phyloP scores from a whole-genome alignment of 495 filamentous ascomycete genomes.

The Podospora comata region DNA sequence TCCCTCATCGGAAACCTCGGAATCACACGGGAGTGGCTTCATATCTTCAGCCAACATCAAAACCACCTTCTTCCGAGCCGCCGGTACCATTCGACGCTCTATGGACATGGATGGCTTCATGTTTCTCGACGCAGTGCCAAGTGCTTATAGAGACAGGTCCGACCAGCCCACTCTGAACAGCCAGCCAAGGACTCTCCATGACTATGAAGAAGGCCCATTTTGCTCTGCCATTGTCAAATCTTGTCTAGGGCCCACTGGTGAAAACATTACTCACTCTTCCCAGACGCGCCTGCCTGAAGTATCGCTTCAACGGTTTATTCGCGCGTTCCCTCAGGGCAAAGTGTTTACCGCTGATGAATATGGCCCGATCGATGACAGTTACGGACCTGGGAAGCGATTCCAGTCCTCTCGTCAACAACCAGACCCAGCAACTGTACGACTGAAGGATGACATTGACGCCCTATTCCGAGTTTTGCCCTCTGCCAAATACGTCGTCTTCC shows the following conservation, averaged over 20 bases:
- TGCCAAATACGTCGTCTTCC: constrained; percentile 53
- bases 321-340: constrained; percentile 39
- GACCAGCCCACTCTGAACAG: constrained; percentile 14
- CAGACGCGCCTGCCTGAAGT: constrained; percentile 33
- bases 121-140: constrained; percentile 47
- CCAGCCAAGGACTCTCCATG: neutral
- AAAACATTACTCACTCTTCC: constrained; percentile 13
- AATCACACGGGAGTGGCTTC: constrained; percentile 21
- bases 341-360: constrained; percentile 43
- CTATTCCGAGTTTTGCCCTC: constrained; percentile 36
- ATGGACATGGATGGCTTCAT: constrained; percentile 50
- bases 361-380: constrained; percentile 35
- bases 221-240: constrained; percentile 28
- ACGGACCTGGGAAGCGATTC: constrained; percentile 18
- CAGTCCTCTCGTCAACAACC: constrained; percentile 4
- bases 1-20: neutral
- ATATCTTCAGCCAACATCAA: constrained; percentile 36
- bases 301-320: constrained; percentile 37
- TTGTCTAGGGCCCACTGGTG: constrained; percentile 12
- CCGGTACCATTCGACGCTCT: constrained; percentile 45
- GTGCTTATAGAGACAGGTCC: constrained; percentile 23
- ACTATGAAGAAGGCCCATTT: constrained; percentile 20
- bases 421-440: constrained; percentile 3
- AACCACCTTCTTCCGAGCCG: constrained; percentile 41
- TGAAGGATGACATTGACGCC: constrained; percentile 20